Evolutionary conservation across 2,329 filamentous ascomycete species (phyloP).

Genomic region (Fusarium proliferatum): DNA sequence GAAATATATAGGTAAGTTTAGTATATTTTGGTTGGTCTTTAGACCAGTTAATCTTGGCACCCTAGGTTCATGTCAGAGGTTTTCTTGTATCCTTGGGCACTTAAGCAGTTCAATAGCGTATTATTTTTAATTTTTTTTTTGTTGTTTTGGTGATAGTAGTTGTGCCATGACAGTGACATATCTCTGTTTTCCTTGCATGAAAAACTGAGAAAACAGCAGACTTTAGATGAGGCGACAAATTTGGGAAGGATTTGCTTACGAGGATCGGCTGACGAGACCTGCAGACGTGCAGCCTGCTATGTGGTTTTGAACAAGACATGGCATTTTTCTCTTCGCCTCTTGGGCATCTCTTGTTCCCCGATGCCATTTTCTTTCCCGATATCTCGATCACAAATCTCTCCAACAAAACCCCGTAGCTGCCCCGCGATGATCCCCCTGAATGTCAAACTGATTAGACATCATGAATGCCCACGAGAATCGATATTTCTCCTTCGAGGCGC

Average conservation of each 20-base stretch:
- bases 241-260: background rate
- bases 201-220: background rate
- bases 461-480: conserved; percentile 16
- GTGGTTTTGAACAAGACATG: background rate
- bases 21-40: background rate
- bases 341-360: background rate
- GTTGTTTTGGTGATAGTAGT: background rate
- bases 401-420: background rate
- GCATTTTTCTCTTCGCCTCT: background rate
- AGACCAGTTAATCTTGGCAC: background rate
- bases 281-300: background rate
- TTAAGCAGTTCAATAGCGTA: background rate
- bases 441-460: conserved; percentile 9
- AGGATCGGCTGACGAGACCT: conserved; percentile 1
- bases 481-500: background rate
- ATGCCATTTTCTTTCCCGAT: background rate
- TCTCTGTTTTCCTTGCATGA: background rate
- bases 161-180: background rate
- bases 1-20: background rate
- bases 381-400: background rate
- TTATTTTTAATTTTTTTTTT: background rate
- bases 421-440: conserved; percentile 32
- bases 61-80: background rate
- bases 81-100: background rate
- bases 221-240: background rate